These are phyloP conservation scores for Diaporthe aspalathi DNA, from an alignment of 2,329 filamentous ascomycete species.

Conservation along the genomic window DNA sequence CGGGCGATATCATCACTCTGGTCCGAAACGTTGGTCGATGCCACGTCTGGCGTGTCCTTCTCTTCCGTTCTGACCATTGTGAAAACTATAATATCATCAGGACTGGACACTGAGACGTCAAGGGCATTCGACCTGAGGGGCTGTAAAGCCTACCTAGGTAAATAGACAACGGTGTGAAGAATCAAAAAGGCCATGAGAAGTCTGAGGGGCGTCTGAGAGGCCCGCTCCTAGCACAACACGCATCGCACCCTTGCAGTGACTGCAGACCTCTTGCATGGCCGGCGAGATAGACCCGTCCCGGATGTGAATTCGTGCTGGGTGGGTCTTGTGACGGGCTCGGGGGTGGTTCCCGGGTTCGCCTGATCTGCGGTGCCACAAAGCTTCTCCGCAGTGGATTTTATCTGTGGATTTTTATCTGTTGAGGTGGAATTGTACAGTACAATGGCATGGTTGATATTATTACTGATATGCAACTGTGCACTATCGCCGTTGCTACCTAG, in stretches of 20 bases:
- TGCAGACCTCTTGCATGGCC: background rate
- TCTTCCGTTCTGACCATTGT: background rate
- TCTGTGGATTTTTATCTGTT: background rate
- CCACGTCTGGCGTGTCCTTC: background rate
- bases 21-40: background rate
- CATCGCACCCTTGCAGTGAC: background rate
- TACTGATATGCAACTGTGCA: too few relatives aligned
- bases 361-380: conserved; percentile 8
- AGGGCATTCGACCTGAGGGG: background rate
- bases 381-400: background rate
- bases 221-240: background rate
- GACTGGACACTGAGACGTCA: background rate
- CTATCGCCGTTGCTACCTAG: too few relatives aligned
- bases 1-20: background rate
- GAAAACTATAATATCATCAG: fast-evolving
- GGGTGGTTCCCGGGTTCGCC: background rate
- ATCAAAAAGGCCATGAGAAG: background rate
- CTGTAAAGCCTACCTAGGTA: too few relatives aligned
- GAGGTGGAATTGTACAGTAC: too few relatives aligned
- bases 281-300: background rate
- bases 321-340: conserved; percentile 2
- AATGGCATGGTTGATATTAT: too few relatives aligned
- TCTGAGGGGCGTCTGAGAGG: background rate
- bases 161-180: too few relatives aligned
- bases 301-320: background rate